These are phyloP conservation scores for Macrophomina pseudophaseolina DNA, from an alignment of 2,329 filamentous ascomycete genomes.

Conservation along the genomic window DNA sequence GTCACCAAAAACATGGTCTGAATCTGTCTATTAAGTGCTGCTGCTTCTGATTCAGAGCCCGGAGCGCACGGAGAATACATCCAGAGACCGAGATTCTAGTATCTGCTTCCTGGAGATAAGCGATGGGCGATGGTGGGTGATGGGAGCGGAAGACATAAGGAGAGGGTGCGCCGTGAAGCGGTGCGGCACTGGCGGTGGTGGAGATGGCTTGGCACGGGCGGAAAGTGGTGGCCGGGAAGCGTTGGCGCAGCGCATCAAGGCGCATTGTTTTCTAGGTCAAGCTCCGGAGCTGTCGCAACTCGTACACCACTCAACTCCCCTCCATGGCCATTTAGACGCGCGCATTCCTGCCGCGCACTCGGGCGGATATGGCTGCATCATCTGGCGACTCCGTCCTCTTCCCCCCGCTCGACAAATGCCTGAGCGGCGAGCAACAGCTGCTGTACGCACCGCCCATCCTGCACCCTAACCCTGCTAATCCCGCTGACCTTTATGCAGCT, in stretches of 20 bases:
- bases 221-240: constrained; percentile 15
- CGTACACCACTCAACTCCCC: constrained; percentile 6
- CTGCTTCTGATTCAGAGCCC: too few relatives aligned
- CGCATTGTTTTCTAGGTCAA: constrained; percentile 24
- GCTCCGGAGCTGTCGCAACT: constrained; percentile 24
- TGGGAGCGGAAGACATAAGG: too few relatives aligned
- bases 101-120: too few relatives aligned
- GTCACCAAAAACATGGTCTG: too few relatives aligned
- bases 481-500: constrained; percentile 56
- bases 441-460: constrained; percentile 65
- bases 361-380: constrained; percentile 45
- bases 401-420: constrained; percentile 82
- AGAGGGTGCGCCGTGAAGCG: neutral
- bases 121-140: too few relatives aligned
- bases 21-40: too few relatives aligned
- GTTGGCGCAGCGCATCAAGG: constrained; percentile 16
- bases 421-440: constrained; percentile 78
- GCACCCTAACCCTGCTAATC: neutral
- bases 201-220: neutral
- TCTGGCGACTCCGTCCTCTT: constrained; percentile 70
- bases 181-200: neutral
- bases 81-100: too few relatives aligned
- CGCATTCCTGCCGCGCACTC: constrained; percentile 36
- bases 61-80: too few relatives aligned
- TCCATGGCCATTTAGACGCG: constrained; percentile 25